A percentile compares a stretch with the other conserved stretches of the same genome.
These are phyloP conservation scores for Tirmania nivea DNA, from an alignment of 495 filamentous ascomycete genomes.

Conservation along the genomic window DNA sequence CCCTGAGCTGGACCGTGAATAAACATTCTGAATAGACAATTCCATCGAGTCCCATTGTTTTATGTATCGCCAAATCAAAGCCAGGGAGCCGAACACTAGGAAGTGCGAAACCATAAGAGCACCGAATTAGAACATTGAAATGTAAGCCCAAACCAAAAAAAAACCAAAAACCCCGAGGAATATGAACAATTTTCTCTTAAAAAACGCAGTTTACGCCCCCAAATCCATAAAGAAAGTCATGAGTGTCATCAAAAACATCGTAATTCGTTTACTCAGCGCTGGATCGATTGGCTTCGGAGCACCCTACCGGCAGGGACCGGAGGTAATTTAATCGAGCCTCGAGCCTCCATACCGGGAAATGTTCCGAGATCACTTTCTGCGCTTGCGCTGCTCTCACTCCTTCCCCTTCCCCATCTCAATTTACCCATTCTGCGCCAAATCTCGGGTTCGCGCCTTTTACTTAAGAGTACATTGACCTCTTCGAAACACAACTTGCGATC, in stretches of 20 bases:
- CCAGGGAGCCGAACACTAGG: not conserved
- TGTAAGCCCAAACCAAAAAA: not conserved
- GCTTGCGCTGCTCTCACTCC: not conserved
- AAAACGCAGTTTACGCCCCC: not conserved
- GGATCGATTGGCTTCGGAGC: slow-evolving; percentile 9
- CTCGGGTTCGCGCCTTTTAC: slow-evolving; percentile 13
- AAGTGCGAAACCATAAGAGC: not conserved
- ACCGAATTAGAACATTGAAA: not conserved
- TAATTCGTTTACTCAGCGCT: slow-evolving; percentile 2
- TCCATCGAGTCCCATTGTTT: too few species aligned
- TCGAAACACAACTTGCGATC: slow-evolving; percentile 17
- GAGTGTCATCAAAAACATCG: not conserved
- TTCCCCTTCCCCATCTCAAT: slow-evolving; percentile 6
- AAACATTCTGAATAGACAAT: too few species aligned
- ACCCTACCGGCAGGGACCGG: slow-evolving; percentile 8
- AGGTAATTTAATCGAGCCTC: not conserved
- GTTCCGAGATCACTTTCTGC: not conserved
- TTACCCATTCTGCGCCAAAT: slow-evolving; percentile 17
- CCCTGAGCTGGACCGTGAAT: too few species aligned
- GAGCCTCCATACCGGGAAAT: not conserved
- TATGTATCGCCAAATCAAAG: not conserved
- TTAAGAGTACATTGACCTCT: slow-evolving; percentile 17
- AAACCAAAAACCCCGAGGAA: not conserved
- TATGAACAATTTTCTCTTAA: not conserved
- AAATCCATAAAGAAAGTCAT: not conserved